Evolutionary conservation across 23 red algal genomes (phyloP), one percentile per base, ranked within the genome.

Genomic region (Gracilariopsis chorda): DNA sequence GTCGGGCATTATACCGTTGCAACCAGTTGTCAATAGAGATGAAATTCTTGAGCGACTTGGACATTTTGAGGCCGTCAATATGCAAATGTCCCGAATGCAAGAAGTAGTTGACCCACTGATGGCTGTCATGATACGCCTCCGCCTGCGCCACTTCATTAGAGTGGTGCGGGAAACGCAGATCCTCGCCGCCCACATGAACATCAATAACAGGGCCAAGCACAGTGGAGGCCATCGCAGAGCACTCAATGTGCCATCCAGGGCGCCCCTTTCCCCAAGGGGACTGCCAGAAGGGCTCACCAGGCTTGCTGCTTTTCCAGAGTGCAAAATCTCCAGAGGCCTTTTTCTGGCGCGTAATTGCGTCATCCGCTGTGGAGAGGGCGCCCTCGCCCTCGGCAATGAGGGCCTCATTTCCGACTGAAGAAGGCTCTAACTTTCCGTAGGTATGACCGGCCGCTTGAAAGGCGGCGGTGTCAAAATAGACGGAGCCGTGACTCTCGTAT

Each of bases 11-110:
- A 33, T 73, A 95, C 0, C 84, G 76, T n/a, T 80, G 27, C 65
- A 95, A 45, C 29, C 88, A 86, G 6, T 90, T 71, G 19, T 88
- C 73, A 77, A 98, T 98, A 44, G 93, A 95, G 46, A 95, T 98
- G 60, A 98, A 98, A 77, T 98, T 98, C 45, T 98, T 98, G 30
- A 98, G 84, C 61, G 96, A 98, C 68, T 98, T 98, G 83, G 91
- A 94, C 96, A 98, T 98, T 48, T 98, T 98, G n/a, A 95, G 83
- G 7, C 96, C 96, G 19, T 98, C 96, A 71, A 98, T 98, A 51
- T 98, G 93, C 51, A 98, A 63, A 82, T 98, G 96, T 5, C 96
- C 96, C 32, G 93, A 83, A 64, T 98, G 96, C 19, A 98, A 52
- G 48, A 95, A 98, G 55, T 93, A 95, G 73, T 92, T 85, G 51